These are phyloP conservation scores for Saksenaea oblongispora DNA, from an alignment of 371 early-diverging fungal species.

Conservation along the genomic window DNA sequence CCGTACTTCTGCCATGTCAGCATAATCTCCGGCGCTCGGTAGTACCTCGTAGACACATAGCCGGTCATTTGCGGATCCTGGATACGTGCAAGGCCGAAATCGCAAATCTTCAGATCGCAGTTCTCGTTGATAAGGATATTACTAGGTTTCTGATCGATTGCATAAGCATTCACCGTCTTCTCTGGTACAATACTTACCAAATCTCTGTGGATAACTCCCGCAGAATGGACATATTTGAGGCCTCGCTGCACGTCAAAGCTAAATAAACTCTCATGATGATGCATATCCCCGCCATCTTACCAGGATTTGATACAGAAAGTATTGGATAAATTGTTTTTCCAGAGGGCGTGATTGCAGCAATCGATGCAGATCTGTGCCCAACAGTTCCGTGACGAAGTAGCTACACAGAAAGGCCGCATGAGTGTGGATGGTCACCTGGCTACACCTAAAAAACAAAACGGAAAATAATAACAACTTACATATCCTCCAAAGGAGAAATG, in stretches of 20 bases:
- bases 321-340: slow-evolving; percentile 93
- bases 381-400: slow-evolving; percentile 93
- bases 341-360: slow-evolving; percentile 85
- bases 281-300: slow-evolving; percentile 32
- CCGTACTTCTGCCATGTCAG: slow-evolving; percentile 98
- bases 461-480: slow-evolving; percentile 51
- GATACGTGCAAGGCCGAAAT: slow-evolving; percentile 95
- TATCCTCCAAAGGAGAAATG: slow-evolving; percentile 89
- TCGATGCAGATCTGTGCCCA: slow-evolving; percentile 93
- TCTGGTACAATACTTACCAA: slow-evolving; percentile 53
- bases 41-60: slow-evolving; percentile 97
- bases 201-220: slow-evolving; percentile 95
- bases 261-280: neutral
- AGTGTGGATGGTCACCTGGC: neutral
- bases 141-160: slow-evolving; percentile 81
- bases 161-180: neutral
- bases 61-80: slow-evolving; percentile 94
- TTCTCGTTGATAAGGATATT: slow-evolving; percentile 95
- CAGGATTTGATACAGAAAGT: slow-evolving; percentile 94
- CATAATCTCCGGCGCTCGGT: slow-evolving; percentile 99
- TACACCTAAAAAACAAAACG: neutral
- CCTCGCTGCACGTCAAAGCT: slow-evolving; percentile 58
- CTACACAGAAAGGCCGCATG: slow-evolving; percentile 28
- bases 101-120: slow-evolving; percentile 97
- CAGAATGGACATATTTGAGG: slow-evolving; percentile 92